Conservation (phyloP, 345 rosid genomes). For the Diplotaxis tenuifolia region DNA sequence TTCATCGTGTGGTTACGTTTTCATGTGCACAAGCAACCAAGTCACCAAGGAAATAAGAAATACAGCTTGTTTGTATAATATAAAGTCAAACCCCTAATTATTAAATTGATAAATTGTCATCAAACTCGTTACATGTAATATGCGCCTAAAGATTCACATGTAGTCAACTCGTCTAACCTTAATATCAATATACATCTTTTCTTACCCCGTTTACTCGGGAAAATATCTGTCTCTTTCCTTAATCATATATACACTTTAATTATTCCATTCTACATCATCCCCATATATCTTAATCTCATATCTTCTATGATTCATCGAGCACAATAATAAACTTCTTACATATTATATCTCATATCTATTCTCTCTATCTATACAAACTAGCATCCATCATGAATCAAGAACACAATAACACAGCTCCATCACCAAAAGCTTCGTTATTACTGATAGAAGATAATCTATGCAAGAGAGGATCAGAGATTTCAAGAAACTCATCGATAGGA, state of each 20-base stretch:
- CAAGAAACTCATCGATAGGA: slow-evolving; percentile 44
- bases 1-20: background rate
- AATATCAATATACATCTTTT: slow-evolving; percentile 22
- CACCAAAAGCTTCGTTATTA: slow-evolving; percentile 38
- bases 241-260: background rate
- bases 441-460: slow-evolving; percentile 40
- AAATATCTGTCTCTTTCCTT: no score
- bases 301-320: background rate
- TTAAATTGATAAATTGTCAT: background rate
- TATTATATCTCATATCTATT: background rate
- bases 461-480: slow-evolving; percentile 36
- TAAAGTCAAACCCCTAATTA: slow-evolving; percentile 13
- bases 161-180: slow-evolving; percentile 23
- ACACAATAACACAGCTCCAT: background rate
- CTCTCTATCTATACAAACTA: background rate
- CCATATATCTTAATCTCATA: slow-evolving; percentile 2
- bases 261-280: background rate
- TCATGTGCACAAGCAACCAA: slow-evolving; percentile 16
- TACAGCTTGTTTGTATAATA: background rate
- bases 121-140: slow-evolving; percentile 12
- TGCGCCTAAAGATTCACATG: slow-evolving; percentile 24
- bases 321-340: background rate
- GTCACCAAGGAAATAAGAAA: slow-evolving; percentile 42
- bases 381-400: slow-evolving; percentile 33
- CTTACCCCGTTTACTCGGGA: no score